Base-by-base conservation (phyloP, 2,329 filamentous ascomycete species). In the Trichoderma atroviride region DNA sequence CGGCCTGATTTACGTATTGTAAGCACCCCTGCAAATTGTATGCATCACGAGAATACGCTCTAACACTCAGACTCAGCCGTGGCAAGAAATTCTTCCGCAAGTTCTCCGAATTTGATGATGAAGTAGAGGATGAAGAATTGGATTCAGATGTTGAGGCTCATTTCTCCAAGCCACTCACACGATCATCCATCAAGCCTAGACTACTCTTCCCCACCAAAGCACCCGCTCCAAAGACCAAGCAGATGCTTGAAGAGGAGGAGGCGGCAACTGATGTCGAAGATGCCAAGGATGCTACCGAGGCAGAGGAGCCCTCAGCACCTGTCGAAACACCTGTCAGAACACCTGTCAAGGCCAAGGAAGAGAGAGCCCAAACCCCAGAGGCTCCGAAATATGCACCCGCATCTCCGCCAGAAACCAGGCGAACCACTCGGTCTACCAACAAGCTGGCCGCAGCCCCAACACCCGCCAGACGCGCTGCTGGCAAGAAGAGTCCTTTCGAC, bases 81-180 rank as follows among this genome's bases (percentile, higher is more conserved):
- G 92, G 92, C 77, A 93, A 91, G 83, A 92, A 89, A 77, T 84
- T 92, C 69, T 93, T 93, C 81, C 89, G 89, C 78, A 91, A 89
- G 76, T 93, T 91, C 73, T 79, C 82, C 9, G 81, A 83, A 35
- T 78, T 81, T 58, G 80, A 80, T 29, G 50, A 56, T 19, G 70
- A 74, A 11, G 74, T 71, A 29, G 74, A 81, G 53, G 14, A 59
- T 40, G 80, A 78, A 10, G 78, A 77, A 14, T 74, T 77, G 1
- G 78, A 74, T 19, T 77, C 78, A 57, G 80, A 81, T 62, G 75
- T 77, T 16, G 78, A 81, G 37, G 73, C 77, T 57, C 73, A 76
- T 58, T 78, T 80, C 35, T 72, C 76, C 70, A 77, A 78, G 35
- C 87, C 84, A 27, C 79, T 91, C 65, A 91, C 89, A 29, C 88